Base-by-base conservation (phyloP, 225 moss, liverwort and hornwort species). In the Neckera pumila region DNA sequence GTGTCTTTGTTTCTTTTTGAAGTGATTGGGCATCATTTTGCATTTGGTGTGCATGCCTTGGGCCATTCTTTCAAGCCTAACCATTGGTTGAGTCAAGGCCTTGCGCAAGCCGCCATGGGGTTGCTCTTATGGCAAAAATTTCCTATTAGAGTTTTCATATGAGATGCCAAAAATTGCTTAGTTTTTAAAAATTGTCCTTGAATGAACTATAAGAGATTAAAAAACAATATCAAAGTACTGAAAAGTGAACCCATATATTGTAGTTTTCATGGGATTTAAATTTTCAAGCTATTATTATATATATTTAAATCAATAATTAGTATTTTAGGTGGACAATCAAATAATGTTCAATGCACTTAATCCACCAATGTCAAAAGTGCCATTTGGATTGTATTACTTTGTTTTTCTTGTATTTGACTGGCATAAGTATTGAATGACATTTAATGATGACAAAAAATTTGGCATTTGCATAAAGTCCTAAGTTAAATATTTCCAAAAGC, bases 391-490 rank as follows among this genome's bases (percentile, higher is more conserved):
- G 10, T 56, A 78, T 20, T n/a, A 36, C 13, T 15, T 53, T 36
- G 56, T 57, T 27, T 79, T 38, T 76, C 6, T 56, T 56, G 16
- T 16, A 25, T n/a, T 54, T n/a, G 7, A 79, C 2, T 57, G 26
- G 11, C 2, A 57, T 17, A 57, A 38, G 11, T 57, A n/a, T 15
- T 38, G 7, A 56, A n/a, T 78, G n/a, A 26, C n/a, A 78, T 77
- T 10, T 77, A 23, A 36, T 23, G 3, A 51, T 36, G 23, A 76
- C 0, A 1, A 33, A 76, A 51, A 6, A 14, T 33, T 53, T 27
- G 57, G 26, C 57, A 57, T 57, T 79, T 0, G 6, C 1, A n/a
- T 6, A 17, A 26, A 38, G 26, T 22, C 3, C 0, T 4, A 3
- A 74, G 4, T 18, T 74, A 31, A 31, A 10, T 43, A 72, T 72